Evolutionary conservation across 2,329 filamentous ascomycete species (phyloP).

Genomic region (Clarireedia sp.): DNA sequence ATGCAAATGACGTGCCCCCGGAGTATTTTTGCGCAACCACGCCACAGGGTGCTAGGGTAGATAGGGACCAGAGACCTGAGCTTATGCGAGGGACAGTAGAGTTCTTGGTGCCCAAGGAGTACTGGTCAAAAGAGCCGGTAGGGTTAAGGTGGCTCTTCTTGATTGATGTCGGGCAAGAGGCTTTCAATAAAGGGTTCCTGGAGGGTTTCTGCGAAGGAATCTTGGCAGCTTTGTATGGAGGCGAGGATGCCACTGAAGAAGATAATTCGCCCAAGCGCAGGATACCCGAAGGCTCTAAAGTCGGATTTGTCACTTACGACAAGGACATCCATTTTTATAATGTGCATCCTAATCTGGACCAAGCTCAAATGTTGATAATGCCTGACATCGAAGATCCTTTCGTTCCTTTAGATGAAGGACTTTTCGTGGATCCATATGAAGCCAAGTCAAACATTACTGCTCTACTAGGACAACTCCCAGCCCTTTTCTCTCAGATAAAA

Average conservation of each 20-base stretch:
- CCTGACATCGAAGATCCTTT: conserved; percentile 96
- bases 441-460: conserved; percentile 79
- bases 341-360: conserved; percentile 67
- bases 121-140: conserved; percentile 92
- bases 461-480: conserved; percentile 76
- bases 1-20: conserved; percentile 85
- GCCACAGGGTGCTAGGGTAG: conserved; percentile 76
- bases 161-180: conserved; percentile 88
- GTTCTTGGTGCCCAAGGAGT: conserved; percentile 95
- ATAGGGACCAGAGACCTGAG: conserved; percentile 83
- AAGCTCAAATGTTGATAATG: conserved; percentile 98
- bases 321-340: conserved; percentile 99
- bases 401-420: conserved; percentile 78
- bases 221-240: conserved; percentile 72
- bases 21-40: conserved; percentile 94
- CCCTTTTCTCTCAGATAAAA: conserved; percentile 80
- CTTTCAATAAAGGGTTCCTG: conserved; percentile 82
- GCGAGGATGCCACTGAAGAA: conserved; percentile 42
- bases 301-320: conserved; percentile 94
- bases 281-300: conserved; percentile 72
- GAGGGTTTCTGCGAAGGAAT: conserved; percentile 89
- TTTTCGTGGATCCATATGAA: conserved; percentile 92
- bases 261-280: conserved; percentile 44
- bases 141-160: conserved; percentile 83
- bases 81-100: conserved; percentile 88